Conservation (phyloP, 2,329 filamentous ascomycete species). For the Exserohilum rostratum region DNA sequence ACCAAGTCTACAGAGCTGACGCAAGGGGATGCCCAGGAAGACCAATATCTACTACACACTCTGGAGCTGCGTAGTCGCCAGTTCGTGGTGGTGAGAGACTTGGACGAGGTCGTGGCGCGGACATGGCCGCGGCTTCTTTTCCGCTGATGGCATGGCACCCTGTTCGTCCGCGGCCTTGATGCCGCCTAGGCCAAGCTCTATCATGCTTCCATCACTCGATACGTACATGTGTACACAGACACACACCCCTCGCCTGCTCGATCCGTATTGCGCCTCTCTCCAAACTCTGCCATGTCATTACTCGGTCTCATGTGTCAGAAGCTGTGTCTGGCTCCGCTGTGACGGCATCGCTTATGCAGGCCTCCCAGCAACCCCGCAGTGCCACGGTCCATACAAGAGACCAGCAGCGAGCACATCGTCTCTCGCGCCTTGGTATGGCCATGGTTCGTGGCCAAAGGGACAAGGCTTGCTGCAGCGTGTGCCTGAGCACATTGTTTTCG, state of each 20-base stretch:
- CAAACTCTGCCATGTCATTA: background rate
- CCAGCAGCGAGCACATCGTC: background rate
- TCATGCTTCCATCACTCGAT: background rate
- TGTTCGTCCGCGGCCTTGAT: background rate
- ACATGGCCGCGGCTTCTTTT: too few relatives aligned
- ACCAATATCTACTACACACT: background rate
- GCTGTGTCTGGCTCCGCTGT: conserved; percentile 10
- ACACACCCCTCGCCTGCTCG: background rate
- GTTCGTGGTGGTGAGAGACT: background rate
- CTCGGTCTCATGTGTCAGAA: conserved; percentile 8
- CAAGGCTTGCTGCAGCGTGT: conserved; percentile 7
- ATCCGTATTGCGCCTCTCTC: background rate
- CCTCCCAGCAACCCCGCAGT: conserved; percentile 6
- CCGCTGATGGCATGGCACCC: too few relatives aligned
- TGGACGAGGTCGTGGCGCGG: too few relatives aligned
- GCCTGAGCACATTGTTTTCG: conserved; percentile 10
- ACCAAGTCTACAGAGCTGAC: background rate
- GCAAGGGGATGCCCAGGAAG: background rate
- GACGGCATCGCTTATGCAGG: conserved; percentile 11
- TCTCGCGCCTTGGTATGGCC: conserved; percentile 1
- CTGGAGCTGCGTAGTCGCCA: background rate
- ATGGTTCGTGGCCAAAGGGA: background rate
- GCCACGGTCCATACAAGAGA: background rate
- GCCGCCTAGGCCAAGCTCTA: background rate
- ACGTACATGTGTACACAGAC: background rate